Evolutionary conservation across 2,329 filamentous ascomycete species (phyloP).

Genomic region (Xylaria hypoxylon): DNA sequence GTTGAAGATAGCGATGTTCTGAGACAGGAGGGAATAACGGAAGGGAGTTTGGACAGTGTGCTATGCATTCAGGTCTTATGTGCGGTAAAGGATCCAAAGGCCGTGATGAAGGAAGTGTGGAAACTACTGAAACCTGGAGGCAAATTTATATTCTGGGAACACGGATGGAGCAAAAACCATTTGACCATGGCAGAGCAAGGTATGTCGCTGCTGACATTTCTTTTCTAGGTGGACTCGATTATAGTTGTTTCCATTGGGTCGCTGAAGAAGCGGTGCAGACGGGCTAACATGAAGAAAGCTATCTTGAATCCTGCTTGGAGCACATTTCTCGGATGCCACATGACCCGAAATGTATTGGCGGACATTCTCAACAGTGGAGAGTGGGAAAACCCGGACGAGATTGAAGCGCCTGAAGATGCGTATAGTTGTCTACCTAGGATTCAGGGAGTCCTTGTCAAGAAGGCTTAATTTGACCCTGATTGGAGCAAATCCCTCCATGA

Average conservation of each 20-base stretch:
- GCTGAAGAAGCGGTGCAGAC: not conserved
- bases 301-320: conserved; percentile 50
- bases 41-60: conserved; percentile 55
- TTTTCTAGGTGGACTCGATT: no score
- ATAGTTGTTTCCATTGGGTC: no score
- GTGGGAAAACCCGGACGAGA: conserved; percentile 50
- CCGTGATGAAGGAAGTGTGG: conserved; percentile 52
- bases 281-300: conserved; percentile 41
- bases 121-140: conserved; percentile 59
- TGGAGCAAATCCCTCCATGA: no score
- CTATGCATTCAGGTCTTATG: conserved; percentile 59
- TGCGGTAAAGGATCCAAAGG: conserved; percentile 50
- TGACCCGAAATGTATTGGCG: conserved; percentile 48
- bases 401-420: conserved; percentile 48
- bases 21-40: conserved; percentile 51
- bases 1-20: conserved; percentile 56
- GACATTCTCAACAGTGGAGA: conserved; percentile 48
- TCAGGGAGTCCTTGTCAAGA: conserved; percentile 51
- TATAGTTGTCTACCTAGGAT: conserved; percentile 48
- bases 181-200: conserved; percentile 50
- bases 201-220: conserved; percentile 35
- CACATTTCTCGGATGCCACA: conserved; percentile 48
- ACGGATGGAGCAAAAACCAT: conserved; percentile 47
- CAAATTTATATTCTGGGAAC: conserved; percentile 61
- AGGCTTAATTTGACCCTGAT: conserved; percentile 11